A percentile compares a stretch with the other conserved stretches of the same genome.
These are phyloP conservation scores for Wickerhamiella occidentalis DNA, from an alignment of 805 yeast species.

Conservation along the genomic window DNA sequence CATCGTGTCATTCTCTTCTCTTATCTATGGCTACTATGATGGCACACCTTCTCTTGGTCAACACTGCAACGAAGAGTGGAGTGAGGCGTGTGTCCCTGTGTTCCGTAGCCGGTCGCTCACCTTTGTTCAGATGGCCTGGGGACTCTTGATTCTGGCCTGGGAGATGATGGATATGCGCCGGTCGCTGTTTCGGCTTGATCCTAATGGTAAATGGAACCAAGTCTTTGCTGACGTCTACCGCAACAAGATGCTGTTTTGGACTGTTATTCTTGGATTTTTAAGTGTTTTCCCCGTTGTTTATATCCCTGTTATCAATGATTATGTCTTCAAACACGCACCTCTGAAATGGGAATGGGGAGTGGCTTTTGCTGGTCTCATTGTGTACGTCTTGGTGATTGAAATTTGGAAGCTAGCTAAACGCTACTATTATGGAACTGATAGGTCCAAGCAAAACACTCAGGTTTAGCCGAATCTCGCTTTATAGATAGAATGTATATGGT, in stretches of 20 bases:
- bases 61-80: constrained; percentile 45
- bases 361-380: constrained; percentile 43
- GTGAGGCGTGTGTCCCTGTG: constrained; percentile 44
- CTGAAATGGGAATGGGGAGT: constrained; percentile 77
- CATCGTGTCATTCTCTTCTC: constrained; percentile 49
- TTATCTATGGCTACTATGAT: constrained; percentile 53
- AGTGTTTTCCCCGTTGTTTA: constrained; percentile 73
- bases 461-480: neutral
- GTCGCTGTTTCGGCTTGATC: constrained; percentile 61
- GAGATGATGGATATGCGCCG: constrained; percentile 63
- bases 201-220: constrained; percentile 48
- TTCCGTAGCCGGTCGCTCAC: constrained; percentile 66
- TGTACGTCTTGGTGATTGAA: constrained; percentile 53
- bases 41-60: constrained; percentile 46
- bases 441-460: constrained; percentile 23
- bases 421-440: constrained; percentile 31
- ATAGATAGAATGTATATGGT: no score
- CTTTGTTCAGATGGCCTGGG: constrained; percentile 77
- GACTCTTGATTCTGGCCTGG: constrained; percentile 72
- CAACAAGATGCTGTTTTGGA: constrained; percentile 72
- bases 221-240: constrained; percentile 54
- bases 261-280: constrained; percentile 54
- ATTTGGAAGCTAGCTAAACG: constrained; percentile 58
- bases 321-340: constrained; percentile 60
- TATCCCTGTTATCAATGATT: constrained; percentile 73